Evolutionary conservation across 176 grass and related monocot genomes (phyloP), one percentile per base, ranked within the genome.

Genomic region (Saccharum officinarum): DNA sequence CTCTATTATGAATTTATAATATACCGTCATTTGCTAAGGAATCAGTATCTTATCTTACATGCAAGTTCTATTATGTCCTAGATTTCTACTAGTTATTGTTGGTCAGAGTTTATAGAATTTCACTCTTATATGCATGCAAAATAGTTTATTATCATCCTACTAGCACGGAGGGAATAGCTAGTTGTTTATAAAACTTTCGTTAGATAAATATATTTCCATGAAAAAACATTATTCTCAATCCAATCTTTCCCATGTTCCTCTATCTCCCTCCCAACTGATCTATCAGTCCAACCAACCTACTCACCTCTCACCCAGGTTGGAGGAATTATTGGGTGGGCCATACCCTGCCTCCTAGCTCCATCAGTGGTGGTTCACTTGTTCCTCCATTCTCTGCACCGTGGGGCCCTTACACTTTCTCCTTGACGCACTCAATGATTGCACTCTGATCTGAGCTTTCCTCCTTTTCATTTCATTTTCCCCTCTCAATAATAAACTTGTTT

Each of bases 301-400:
- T 20, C 20, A 22, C 57, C n/a, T n/a, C n/a, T n/a, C n/a, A n/a
- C n/a, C n/a, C 80, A 87, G 71, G 80, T 84, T 84, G 89, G 64
- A 71, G 71, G 76, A 38, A 91, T 91, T 77, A 91, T 84, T 91
- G 89, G 76, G 4, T 63, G 81, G 85, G 76, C 80, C 85, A 91
- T 61, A 30, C 28, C 75, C 75, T 83, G 76, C 62, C 76, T 38
- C 85, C 85, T 60, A 20, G n/a, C 36, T 52, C n/a, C 17, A 49
- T 36, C 37, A 45, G 50, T 84, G 31, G 69, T 63, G 68, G 75
- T 34, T 74, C 71, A 60, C 49, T 72, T 64, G 49, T 75, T 89
- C 82, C 76, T 88, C 77, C 77, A 22, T 67, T 59, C 60, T 75
- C 61, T 89, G 46, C 15, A 30, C 10, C 8, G 28, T 83, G 84